Base-by-base conservation (phyloP, 352 stramenopile species). In the Phytophthora vignae region DNA sequence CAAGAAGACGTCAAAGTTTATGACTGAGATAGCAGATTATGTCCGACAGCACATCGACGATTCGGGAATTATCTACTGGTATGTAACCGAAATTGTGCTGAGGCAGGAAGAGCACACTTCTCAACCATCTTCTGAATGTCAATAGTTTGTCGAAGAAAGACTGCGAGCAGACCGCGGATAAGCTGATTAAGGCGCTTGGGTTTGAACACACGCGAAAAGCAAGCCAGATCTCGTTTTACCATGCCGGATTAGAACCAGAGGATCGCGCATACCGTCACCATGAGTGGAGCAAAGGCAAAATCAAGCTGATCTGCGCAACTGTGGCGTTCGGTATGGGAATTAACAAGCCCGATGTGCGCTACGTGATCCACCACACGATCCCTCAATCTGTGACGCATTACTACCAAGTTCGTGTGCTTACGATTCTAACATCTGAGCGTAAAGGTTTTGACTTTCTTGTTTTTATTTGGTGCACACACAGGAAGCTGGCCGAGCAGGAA, bases 1-100 rank as follows among this genome's bases (percentile, higher is more conserved):
- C 31, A 92, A 86, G 56, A 96, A 96, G 55, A 81, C 82, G 7
- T 67, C 80, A 6, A 94, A 93, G 54, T 95, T 94, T 56, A 88
- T 95, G 82, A 80, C 76, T 56, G 90, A 96, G 54, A 88, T 96
- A 22, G 82, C 83, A 8, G 69, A 92, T 31, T 96, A 85, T 64
- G 87, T 96, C 63, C 77, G 81, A 14, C 74, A 93, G 19, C 88
- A 93, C 63, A 91, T 87, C n/a, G 87, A 96, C 50, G 88, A 96
- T 64, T 96, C 90, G 12, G 90, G 90, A 48, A 96, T 96, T 67
- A 96, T 96, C 48, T 96, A 96, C 50, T 96, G 90, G 90, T 95
- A 79, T n/a, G 52, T 25, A 25, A 25, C 22, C 22, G 22, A 25
- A 25, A 25, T 25, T 25, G 22, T 25, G 22, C 22, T 25, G 22